Conservation (phyloP, 2,329 filamentous ascomycete species). For the Hirsutella minnesotensis region DNA sequence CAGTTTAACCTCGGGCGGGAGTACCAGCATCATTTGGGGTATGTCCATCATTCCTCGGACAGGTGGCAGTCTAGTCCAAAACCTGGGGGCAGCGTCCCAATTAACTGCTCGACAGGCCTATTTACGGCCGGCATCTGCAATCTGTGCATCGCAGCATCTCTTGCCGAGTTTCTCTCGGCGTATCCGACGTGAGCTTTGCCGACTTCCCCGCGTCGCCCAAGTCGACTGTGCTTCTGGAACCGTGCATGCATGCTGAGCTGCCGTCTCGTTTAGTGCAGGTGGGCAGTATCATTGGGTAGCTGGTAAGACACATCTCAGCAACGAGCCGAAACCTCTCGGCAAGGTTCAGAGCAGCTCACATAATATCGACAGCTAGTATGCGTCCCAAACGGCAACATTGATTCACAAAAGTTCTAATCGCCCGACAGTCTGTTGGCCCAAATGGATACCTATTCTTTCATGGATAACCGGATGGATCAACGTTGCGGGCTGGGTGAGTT, state of each 20-base stretch:
- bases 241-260: not conserved
- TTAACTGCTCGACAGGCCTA: conserved; percentile 8
- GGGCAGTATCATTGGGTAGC: conserved; percentile 65
- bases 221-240: not conserved
- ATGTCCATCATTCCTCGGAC: not conserved
- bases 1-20: conserved; percentile 53
- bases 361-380: conserved; percentile 3
- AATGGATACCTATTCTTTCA: conserved; percentile 14
- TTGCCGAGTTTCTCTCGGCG: conserved; percentile 58
- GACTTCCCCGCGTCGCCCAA: not conserved
- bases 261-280: conserved; percentile 23
- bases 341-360: not conserved
- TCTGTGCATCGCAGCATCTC: conserved; percentile 43
- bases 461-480: conserved; percentile 46
- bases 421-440: conserved; percentile 10
- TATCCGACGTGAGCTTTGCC: conserved; percentile 29
- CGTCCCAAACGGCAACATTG: not conserved
- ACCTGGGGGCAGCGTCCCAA: no score
- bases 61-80: no score
- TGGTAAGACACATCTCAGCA: conserved; percentile 32
- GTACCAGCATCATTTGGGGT: conserved; percentile 61
- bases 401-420: not conserved
- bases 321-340: conserved; percentile 15
- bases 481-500: conserved; percentile 51
- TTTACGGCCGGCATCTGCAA: conserved; percentile 22